These are phyloP conservation scores for Botryococcus braunii DNA, from an alignment of 163 green algal species.

Conservation along the genomic window DNA sequence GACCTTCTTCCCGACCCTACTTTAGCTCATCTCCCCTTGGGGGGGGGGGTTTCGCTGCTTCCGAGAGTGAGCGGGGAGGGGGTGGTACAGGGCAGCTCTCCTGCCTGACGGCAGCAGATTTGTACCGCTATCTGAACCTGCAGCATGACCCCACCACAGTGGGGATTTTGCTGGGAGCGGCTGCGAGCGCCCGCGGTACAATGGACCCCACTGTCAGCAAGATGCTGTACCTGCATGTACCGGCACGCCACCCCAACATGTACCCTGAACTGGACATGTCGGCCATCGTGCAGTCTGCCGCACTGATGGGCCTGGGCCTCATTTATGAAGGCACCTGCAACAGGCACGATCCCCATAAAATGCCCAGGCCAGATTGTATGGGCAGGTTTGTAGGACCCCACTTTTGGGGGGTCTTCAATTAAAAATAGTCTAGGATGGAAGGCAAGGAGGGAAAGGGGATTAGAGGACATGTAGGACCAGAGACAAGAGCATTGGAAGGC, in stretches of 20 bases:
- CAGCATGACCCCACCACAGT: conserved; percentile 90
- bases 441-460: no score
- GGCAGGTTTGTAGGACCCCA: no score
- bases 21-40: no score
- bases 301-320: conserved; percentile 80
- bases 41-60: no score
- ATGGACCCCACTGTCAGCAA: conserved; percentile 44
- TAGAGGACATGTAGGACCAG: no score
- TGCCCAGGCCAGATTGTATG: no score
- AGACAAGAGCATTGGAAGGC: no score
- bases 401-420: no score
- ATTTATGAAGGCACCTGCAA: conserved; percentile 84
- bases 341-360: conserved; percentile 33
- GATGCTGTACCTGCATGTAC: conserved; percentile 92
- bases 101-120: conserved; percentile 56
- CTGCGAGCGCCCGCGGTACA: conserved; percentile 49
- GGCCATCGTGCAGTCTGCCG: conserved; percentile 74
- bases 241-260: conserved; percentile 59
- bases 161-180: conserved; percentile 79
- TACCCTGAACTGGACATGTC: conserved; percentile 90
- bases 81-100: conserved; percentile 54
- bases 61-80: no score
- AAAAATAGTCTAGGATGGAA: no score
- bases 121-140: conserved; percentile 74
- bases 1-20: no score